Conservation (phyloP, 1,284 basidiomycete genomes). For the Polyporus tsugae region DNA sequence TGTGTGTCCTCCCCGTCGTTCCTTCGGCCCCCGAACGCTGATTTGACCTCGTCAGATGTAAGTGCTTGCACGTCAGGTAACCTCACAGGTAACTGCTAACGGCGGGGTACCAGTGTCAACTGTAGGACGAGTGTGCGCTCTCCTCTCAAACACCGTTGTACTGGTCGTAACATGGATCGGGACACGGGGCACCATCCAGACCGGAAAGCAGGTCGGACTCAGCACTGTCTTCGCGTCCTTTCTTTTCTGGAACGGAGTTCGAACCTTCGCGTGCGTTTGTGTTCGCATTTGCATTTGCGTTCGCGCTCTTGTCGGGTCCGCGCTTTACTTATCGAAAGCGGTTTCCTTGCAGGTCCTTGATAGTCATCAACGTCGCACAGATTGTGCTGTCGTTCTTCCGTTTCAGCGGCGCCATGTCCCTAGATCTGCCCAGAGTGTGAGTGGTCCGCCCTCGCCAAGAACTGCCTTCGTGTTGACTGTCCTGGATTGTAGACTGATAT, state of each 20-base stretch:
- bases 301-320: not conserved
- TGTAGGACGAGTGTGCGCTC: not conserved
- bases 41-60: not conserved
- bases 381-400: not conserved
- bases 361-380: not conserved
- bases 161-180: not conserved
- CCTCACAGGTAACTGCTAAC: not conserved
- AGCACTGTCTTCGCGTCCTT: not conserved
- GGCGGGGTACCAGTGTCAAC: not conserved
- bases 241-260: not conserved
- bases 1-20: not conserved
- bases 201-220: not conserved
- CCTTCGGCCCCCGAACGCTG: not conserved
- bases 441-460: not conserved
- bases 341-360: not conserved
- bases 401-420: not conserved
- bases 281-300: too few relatives aligned
- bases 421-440: not conserved
- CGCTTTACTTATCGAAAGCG: not conserved
- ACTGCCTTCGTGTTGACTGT: not conserved
- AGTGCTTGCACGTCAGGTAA: not conserved
- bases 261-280: not conserved
- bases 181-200: not conserved
- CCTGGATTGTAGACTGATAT: not conserved
- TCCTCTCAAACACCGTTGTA: constrained; percentile 1